Evolutionary conservation across 768 basidiomycete genomes (phyloP), one percentile per base, ranked within the genome.

Genomic region (Boletus reticulatus): DNA sequence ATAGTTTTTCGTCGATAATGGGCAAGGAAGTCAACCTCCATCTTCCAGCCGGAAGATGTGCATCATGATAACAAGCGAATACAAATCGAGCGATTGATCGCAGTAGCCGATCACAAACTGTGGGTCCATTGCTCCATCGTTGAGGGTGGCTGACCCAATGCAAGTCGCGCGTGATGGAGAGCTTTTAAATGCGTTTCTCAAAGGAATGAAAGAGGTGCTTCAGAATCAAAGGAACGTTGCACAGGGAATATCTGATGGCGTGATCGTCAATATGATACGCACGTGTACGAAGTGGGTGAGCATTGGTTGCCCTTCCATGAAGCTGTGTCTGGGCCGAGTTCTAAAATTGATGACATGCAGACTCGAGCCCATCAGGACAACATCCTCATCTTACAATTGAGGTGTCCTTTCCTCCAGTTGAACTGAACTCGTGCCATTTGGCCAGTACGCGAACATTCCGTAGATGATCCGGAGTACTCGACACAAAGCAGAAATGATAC

Each of bases 101-200:
- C 46, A 38, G 45, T 29, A 32, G 16, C 22, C 27, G 34, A 19
- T 37, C 38, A 24, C 17, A 43, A 24, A 17, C 17, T 29, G 55
- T 17, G 47, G 39, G 47, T 34, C 24, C 29, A 47, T 14, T 37
- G n/a, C 38, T 48, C 22, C 47, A 20, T 39, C 42, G 39, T 29
- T 39, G 56, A 58, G 58, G 47, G 36, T 39, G 29, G 46, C 55
- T 57, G 47, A 39, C 36, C 14, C 32, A 13, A 44, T 14, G 31
- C n/a, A 32, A 24, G 29, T 39, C 29, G 27, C n/a, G 34, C 43
- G 27, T 48, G 55, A 36, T 46, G 41, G 34, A 43, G 38, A 16
- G 24, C 17, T 32, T 16, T 29, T 43, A 11, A 48, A 17, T 56
- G 54, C 32, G 39, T 49, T 38, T 43, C 3, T 44, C 16, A 20